These are phyloP conservation scores for Boehmeria nivea DNA, from an alignment of 306 rosid species.

Conservation along the genomic window DNA sequence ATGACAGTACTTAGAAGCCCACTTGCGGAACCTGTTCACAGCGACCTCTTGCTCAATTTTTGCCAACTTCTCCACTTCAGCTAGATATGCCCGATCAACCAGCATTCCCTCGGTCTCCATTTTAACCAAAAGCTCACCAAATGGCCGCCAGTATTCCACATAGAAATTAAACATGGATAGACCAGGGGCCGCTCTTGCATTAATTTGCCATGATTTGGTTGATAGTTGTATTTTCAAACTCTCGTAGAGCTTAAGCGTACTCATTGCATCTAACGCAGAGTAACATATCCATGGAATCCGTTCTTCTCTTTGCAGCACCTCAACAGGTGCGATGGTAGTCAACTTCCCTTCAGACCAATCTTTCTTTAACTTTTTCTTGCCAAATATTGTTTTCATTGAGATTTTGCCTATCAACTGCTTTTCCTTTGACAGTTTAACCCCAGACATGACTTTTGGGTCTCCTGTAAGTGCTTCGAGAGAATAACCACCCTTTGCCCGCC, in stretches of 20 bases:
- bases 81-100: conserved; percentile 79
- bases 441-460: conserved; percentile 65
- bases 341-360: conserved; percentile 60
- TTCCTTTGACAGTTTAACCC: conserved; percentile 29
- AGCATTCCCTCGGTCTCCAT: conserved; percentile 98
- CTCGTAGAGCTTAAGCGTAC: conserved; percentile 51
- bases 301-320: conserved; percentile 78
- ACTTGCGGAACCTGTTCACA: conserved; percentile 70
- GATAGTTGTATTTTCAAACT: conserved; percentile 38
- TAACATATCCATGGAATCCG: conserved; percentile 51
- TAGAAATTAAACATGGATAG: conserved; percentile 79
- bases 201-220: conserved; percentile 24
- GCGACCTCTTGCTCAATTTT: conserved; percentile 77
- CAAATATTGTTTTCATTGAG: conserved; percentile 59
- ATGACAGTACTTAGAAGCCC: conserved; percentile 79
- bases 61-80: conserved; percentile 81
- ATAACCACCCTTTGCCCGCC: conserved; percentile 73
- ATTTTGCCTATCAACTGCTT: conserved; percentile 46
- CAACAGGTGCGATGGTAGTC: conserved; percentile 67
- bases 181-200: conserved; percentile 30
- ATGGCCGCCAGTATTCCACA: conserved; percentile 78
- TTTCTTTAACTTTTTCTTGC: conserved; percentile 42
- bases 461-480: conserved; percentile 90
- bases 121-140: conserved; percentile 77
- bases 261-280: conserved; percentile 51